phyloP scores from a whole-genome alignment of 1,284 basidiomycete species.

The Pulveroboletus sp. region DNA sequence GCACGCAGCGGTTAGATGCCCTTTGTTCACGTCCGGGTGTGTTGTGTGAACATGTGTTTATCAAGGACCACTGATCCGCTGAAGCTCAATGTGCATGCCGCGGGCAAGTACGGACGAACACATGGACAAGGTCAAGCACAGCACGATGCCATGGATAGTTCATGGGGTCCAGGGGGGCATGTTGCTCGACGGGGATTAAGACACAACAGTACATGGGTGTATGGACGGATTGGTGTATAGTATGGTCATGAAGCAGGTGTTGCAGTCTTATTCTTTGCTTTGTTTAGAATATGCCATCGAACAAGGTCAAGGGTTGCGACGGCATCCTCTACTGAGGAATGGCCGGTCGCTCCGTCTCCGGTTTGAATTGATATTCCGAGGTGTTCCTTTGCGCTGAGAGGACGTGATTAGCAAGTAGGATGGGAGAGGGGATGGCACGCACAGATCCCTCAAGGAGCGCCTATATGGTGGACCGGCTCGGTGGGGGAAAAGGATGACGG shows the following conservation, averaged over 20 bases:
- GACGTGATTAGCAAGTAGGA: not conserved
- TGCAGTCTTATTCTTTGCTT: constrained; percentile 29
- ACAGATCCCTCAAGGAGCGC: constrained; percentile 78
- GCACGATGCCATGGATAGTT: not conserved
- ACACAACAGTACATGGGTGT: not conserved
- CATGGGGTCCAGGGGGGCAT: not conserved
- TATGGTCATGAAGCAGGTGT: constrained; percentile 14
- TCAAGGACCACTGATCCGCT: constrained; percentile 31
- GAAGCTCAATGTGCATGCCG: constrained; percentile 8
- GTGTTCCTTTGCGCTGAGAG: constrained; percentile 68
- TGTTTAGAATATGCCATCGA: constrained; percentile 66
- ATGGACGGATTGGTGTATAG: not conserved
- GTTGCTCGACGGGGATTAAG: not conserved
- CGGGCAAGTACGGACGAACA: not conserved
- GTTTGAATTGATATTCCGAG: constrained; percentile 75
- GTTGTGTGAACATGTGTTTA: constrained; percentile 11
- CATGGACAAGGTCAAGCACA: not conserved
- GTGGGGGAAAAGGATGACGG: constrained; percentile 82
- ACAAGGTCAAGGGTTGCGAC: constrained; percentile 82
- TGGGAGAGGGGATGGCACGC: constrained; percentile 26
- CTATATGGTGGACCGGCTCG: constrained; percentile 74
- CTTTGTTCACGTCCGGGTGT: constrained; percentile 1
- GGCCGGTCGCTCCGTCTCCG: constrained; percentile 67
- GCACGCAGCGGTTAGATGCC: constrained; percentile 56
- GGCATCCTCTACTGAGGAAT: constrained; percentile 85